These are phyloP conservation scores for Beta macrorhiza DNA, from an alignment of 179 eudicot genomes.

Conservation along the genomic window DNA sequence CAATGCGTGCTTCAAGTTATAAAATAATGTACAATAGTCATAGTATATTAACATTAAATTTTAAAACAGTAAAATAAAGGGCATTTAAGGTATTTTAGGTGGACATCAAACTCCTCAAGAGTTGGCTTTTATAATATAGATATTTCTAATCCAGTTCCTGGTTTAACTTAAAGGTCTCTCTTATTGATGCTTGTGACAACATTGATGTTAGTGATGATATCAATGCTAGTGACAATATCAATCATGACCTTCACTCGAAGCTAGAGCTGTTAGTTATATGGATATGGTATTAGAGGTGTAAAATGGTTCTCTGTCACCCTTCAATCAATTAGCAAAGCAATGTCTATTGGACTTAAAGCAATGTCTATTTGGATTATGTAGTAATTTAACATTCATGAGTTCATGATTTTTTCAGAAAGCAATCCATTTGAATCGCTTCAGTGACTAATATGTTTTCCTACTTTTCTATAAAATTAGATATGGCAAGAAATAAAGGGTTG, in stretches of 20 bases:
- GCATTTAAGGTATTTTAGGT: too few relatives aligned
- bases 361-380: too few relatives aligned
- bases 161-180: neutral
- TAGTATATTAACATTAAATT: too few relatives aligned
- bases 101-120: too few relatives aligned
- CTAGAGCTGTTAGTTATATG: neutral
- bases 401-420: neutral
- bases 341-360: too few relatives aligned
- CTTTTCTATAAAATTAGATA: slow-evolving; percentile 41
- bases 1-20: too few relatives aligned
- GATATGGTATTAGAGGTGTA: neutral
- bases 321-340: neutral
- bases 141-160: too few relatives aligned
- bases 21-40: too few relatives aligned
- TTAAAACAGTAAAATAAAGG: too few relatives aligned
- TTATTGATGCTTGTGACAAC: neutral
- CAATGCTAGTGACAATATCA: neutral
- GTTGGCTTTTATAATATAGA: too few relatives aligned
- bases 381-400: neutral
- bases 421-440: neutral
- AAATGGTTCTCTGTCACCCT: neutral
- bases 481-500: slow-evolving; percentile 73
- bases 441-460: neutral
- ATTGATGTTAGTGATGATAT: neutral
- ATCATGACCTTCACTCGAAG: neutral